These are phyloP conservation scores for Holtermanniella nyarrowii DNA, from an alignment of 768 basidiomycete genomes.

Conservation along the genomic window DNA sequence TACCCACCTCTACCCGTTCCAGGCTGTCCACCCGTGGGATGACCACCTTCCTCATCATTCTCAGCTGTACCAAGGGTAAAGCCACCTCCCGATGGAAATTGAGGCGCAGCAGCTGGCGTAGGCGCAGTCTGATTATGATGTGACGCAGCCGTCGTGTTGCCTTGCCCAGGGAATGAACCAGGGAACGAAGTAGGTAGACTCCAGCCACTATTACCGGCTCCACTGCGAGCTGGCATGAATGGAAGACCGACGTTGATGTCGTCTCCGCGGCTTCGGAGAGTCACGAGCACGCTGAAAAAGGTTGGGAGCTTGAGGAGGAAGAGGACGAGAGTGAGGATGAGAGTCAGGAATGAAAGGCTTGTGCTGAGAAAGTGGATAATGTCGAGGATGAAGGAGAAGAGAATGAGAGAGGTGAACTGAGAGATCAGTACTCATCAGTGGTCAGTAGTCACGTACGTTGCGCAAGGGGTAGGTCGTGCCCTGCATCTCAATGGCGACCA, in stretches of 20 bases:
- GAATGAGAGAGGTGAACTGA: slow-evolving; percentile 23
- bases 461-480: slow-evolving; percentile 13
- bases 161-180: slow-evolving; percentile 12
- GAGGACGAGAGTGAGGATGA: slow-evolving; percentile 17
- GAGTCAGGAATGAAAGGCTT: slow-evolving; percentile 3
- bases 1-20: slow-evolving; percentile 28
- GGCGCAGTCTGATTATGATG: neutral
- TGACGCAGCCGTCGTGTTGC: neutral
- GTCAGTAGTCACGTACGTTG: slow-evolving; percentile 6
- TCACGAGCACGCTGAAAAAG: slow-evolving; percentile 16
- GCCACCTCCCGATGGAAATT: slow-evolving; percentile 29
- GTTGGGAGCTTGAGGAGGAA: slow-evolving; percentile 21
- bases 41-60: slow-evolving; percentile 11
- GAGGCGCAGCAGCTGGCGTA: slow-evolving; percentile 6
- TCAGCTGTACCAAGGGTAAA: slow-evolving; percentile 35
- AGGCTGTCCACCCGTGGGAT: slow-evolving; percentile 16
- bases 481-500: slow-evolving; percentile 26
- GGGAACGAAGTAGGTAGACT: slow-evolving; percentile 15
- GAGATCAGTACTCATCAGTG: neutral
- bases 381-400: slow-evolving; percentile 24
- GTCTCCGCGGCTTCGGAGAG: slow-evolving; percentile 17
- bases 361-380: slow-evolving; percentile 16
- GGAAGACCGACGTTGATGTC: slow-evolving; percentile 9
- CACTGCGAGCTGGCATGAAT: neutral
- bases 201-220: slow-evolving; percentile 8